Conservation (phyloP, 2,329 filamentous ascomycete species). For the Periconia digitata region DNA sequence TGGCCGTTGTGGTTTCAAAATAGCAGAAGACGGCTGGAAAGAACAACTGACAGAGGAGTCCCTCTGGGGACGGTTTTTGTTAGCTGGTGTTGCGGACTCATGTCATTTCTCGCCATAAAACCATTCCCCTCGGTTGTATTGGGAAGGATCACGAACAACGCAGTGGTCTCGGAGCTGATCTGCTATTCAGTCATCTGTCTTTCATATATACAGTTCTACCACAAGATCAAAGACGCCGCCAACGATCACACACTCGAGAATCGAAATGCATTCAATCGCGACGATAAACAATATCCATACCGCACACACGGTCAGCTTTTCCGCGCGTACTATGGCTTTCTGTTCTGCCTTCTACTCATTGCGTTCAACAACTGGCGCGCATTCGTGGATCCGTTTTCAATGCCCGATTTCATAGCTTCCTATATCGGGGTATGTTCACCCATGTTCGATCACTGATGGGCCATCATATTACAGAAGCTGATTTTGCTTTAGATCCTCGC, state of each 20-base stretch:
- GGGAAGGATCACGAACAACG: conserved; percentile 39
- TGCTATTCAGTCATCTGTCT: conserved; percentile 38
- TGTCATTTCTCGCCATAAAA: conserved; percentile 42
- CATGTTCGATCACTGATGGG: neutral
- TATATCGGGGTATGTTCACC: conserved; percentile 25
- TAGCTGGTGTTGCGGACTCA: conserved; percentile 42
- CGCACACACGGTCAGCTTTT: conserved; percentile 29
- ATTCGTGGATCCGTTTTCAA: conserved; percentile 19
- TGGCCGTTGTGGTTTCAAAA: conserved; percentile 42
- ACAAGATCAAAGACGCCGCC: conserved; percentile 25
- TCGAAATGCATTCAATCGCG: conserved; percentile 26
- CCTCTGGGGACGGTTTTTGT: conserved; percentile 43
- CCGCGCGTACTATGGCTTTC: conserved; percentile 28
- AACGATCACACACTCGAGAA: conserved; percentile 28
- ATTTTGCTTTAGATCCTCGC: conserved; percentile 16
- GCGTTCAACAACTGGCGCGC: conserved; percentile 30
- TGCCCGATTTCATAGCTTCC: conserved; percentile 19
- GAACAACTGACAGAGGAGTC: conserved; percentile 40
- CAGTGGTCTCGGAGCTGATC: conserved; percentile 42
- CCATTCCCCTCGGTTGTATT: conserved; percentile 26
- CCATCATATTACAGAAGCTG: neutral
- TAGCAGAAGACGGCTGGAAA: conserved; percentile 35
- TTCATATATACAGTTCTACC: conserved; percentile 38
- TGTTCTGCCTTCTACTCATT: conserved; percentile 26
- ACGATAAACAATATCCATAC: conserved; percentile 32